These are phyloP conservation scores for Xylaria scruposa DNA, from an alignment of 495 filamentous ascomycete species.

Conservation along the genomic window DNA sequence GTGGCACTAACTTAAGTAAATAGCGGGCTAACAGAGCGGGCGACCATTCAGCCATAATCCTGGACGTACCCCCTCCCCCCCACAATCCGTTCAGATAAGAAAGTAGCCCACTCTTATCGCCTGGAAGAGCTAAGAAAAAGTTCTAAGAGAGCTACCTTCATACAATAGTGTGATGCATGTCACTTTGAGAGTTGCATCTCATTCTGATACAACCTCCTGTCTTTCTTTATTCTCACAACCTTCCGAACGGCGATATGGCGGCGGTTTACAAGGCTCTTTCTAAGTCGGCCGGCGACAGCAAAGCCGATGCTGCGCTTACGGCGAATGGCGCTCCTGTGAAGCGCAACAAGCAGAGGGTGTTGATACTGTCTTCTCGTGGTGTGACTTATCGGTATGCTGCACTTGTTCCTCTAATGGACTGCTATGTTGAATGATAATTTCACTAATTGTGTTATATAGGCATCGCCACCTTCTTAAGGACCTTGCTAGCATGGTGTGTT, in stretches of 20 bases:
- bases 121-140: slow-evolving; percentile 33
- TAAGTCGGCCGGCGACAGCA: slow-evolving; percentile 62
- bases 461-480: slow-evolving; percentile 95
- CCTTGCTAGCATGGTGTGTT: slow-evolving; percentile 68
- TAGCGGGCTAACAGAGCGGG: background rate
- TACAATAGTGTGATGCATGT: slow-evolving; percentile 19
- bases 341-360: slow-evolving; percentile 78
- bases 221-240: background rate
- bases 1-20: background rate
- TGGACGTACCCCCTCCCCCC: slow-evolving; percentile 1
- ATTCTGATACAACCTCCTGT: background rate
- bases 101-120: slow-evolving; percentile 30
- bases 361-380: slow-evolving; percentile 88
- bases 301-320: slow-evolving; percentile 46
- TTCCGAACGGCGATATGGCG: slow-evolving; percentile 68
- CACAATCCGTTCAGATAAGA: slow-evolving; percentile 17
- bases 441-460: slow-evolving; percentile 47
- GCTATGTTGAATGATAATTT: no score
- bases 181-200: slow-evolving; percentile 7
- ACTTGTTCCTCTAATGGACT: slow-evolving; percentile 5
- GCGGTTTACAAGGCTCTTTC: slow-evolving; percentile 93
- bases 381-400: slow-evolving; percentile 79
- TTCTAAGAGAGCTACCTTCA: slow-evolving; percentile 21
- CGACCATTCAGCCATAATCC: background rate
- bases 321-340: slow-evolving; percentile 44